Evolutionary conservation across 805 yeast genomes (phyloP).

Genomic region (Millerago galiae): DNA sequence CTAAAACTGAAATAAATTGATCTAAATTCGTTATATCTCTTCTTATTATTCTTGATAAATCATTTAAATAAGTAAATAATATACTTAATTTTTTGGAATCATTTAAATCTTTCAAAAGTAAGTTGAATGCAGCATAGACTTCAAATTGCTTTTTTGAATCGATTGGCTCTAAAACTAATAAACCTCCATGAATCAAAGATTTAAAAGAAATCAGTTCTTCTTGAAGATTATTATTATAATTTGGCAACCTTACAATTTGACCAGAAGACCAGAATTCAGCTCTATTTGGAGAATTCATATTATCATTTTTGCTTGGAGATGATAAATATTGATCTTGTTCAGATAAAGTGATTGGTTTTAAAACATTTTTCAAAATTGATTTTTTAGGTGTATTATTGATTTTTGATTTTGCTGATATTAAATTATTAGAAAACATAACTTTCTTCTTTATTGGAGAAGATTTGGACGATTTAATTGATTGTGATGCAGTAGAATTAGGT

Average conservation of each 20-base stretch:
- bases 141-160: slow-evolving; percentile 20
- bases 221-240: not conserved
- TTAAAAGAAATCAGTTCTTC: slow-evolving; percentile 14
- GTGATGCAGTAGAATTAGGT: not conserved
- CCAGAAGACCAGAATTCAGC: slow-evolving; percentile 23
- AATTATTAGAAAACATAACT: slow-evolving; percentile 15
- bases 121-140: slow-evolving; percentile 20
- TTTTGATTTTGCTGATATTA: slow-evolving; percentile 1
- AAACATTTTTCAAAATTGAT: slow-evolving; percentile 15
- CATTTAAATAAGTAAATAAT: slow-evolving; percentile 5
- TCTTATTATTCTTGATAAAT: slow-evolving; percentile 6
- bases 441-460: slow-evolving; percentile 21
- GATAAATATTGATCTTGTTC: slow-evolving; percentile 9
- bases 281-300: slow-evolving; percentile 1
- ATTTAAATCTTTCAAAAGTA: slow-evolving; percentile 17
- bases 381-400: slow-evolving; percentile 15
- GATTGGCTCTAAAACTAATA: slow-evolving; percentile 7
- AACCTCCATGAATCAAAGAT: slow-evolving; percentile 18
- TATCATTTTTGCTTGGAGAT: not conserved
- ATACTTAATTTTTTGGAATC: slow-evolving; percentile 9
- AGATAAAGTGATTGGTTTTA: slow-evolving; percentile 4
- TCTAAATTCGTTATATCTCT: slow-evolving; percentile 12
- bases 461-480: slow-evolving; percentile 3
- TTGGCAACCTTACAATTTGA: slow-evolving; percentile 16
- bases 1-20: not conserved